Evolutionary conservation across 1,139 yeast genomes (phyloP), one percentile per base, ranked within the genome.

Genomic region (Taphrina deformans): DNA sequence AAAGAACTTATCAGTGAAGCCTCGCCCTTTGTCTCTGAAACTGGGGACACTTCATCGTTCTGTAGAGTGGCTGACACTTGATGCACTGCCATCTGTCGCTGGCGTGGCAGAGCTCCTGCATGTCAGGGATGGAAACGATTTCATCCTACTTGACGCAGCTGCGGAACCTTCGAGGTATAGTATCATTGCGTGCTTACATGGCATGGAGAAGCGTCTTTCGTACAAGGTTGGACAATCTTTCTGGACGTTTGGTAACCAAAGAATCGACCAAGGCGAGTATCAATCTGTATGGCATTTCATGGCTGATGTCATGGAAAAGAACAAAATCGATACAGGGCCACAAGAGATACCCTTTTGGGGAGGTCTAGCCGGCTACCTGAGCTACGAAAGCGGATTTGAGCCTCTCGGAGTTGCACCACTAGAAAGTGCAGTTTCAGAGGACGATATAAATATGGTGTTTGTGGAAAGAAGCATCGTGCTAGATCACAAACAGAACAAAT

Each of bases 331-430:
- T 70, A 14, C 24, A 14, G 64, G 60, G 55, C 24, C 71, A 71
- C 2, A 66, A 1, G 69, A 75, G 0, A 77, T 88, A 50, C 96
- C 96, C 0, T 95, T 95, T 73, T 79, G 85, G 67, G 99, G 99
- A 24, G 99, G 99, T 0, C 80, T 88, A 40, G 78, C 91, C 68
- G 99, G 99, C 0, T 79, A 88, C 55, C 75, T 93, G 12, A 87
- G 96, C 0, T 93, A 93, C 73, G 99, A 93, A 74, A 41, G 76
- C 79, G 62, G 64, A 3, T 41, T 58, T 9, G 60, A 51, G 29
- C 64, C 67, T 10, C 55, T 67, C 9, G 62, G 38, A 7, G 55
- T 64, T 2, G 33, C 24, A n/a, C 48, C 45, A 18, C 58, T 29
- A 16, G 40, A 23, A 14, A 10, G 33, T 6, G 21, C 33, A 16